phyloP scores from a whole-genome alignment of 257 asterid genomes.

The Fraxinus excelsior region DNA sequence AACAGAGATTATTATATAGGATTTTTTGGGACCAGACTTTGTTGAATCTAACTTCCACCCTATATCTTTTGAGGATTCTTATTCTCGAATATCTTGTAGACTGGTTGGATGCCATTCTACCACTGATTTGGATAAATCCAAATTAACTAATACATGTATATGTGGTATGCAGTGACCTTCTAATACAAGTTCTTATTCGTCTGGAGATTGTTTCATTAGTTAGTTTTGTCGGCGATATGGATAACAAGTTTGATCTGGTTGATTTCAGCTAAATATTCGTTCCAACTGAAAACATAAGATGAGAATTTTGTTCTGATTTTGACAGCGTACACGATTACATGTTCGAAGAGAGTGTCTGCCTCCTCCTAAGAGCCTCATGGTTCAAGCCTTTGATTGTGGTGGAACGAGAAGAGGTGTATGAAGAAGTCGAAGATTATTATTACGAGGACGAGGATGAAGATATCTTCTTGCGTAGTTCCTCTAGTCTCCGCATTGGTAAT shows the following conservation, averaged over 20 bases:
- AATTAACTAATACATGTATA: no score
- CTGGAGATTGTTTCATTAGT: no score
- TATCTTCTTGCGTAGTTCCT: constrained; percentile 47
- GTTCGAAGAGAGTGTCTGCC: constrained; percentile 95
- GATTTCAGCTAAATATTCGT: no score
- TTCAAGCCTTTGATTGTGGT: constrained; percentile 67
- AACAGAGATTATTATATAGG: no score
- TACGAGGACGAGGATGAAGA: constrained; percentile 59
- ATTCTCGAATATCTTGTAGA: neutral
- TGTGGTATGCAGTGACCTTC: neutral
- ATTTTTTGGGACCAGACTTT: neutral
- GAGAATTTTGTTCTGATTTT: neutral
- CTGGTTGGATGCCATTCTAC: neutral
- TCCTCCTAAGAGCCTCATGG: constrained; percentile 92
- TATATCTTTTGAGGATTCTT: no score
- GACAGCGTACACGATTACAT: constrained; percentile 77
- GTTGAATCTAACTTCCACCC: neutral
- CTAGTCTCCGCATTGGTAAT: constrained; percentile 65
- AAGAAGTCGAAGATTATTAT: constrained; percentile 52
- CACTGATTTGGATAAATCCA: neutral
- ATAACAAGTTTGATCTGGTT: no score
- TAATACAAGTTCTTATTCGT: no score
- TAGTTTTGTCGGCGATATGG: no score
- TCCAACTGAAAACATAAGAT: no score
- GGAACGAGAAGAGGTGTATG: constrained; percentile 53